A percentile compares a stretch with the other conserved stretches of the same genome.
Conservation (phyloP, 306 rosid species). For the Cucurbita ficifolia region DNA sequence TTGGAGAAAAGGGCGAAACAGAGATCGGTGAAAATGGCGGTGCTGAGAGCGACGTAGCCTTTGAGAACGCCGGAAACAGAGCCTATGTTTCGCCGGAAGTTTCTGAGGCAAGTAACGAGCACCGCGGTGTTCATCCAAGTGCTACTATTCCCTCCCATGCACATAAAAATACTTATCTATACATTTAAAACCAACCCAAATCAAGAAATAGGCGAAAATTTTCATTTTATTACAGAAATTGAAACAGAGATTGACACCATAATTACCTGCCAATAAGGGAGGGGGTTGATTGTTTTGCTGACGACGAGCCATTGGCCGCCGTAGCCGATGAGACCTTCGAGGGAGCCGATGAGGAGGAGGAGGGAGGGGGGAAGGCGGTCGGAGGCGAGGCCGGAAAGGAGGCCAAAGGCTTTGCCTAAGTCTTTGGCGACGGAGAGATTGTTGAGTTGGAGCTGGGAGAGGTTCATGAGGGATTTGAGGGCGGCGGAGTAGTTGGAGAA, state of each 20-base stretch:
- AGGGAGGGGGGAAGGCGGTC: slow-evolving; percentile 55
- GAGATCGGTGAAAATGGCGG: slow-evolving; percentile 77
- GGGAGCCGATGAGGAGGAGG: slow-evolving; percentile 59
- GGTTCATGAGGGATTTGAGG: slow-evolving; percentile 65
- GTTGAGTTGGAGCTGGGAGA: slow-evolving; percentile 66
- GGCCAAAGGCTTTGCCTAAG: slow-evolving; percentile 73
- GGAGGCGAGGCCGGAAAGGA: slow-evolving; percentile 74
- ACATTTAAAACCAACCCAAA: not conserved
- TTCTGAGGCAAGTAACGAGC: slow-evolving; percentile 65
- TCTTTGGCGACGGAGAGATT: slow-evolving; percentile 76
- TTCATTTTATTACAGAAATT: not conserved
- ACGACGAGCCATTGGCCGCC: slow-evolving; percentile 93
- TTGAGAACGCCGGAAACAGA: slow-evolving; percentile 76
- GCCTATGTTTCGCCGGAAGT: slow-evolving; percentile 62
- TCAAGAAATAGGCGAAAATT: not conserved
- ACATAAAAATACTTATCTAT: slow-evolving; percentile 69
- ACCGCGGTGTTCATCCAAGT: slow-evolving; percentile 99
- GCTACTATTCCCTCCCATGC: slow-evolving; percentile 92
- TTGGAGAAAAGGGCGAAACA: slow-evolving; percentile 52
- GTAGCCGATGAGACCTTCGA: slow-evolving; percentile 67
- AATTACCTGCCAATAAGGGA: slow-evolving; percentile 72
- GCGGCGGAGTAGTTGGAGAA: slow-evolving; percentile 84
- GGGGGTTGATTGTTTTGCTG: slow-evolving; percentile 40
- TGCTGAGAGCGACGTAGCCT: slow-evolving; percentile 78
- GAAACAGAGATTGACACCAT: not conserved